Base-by-base conservation (phyloP, 2,329 filamentous ascomycete species). In the Dendrostoma leiphaemia region DNA sequence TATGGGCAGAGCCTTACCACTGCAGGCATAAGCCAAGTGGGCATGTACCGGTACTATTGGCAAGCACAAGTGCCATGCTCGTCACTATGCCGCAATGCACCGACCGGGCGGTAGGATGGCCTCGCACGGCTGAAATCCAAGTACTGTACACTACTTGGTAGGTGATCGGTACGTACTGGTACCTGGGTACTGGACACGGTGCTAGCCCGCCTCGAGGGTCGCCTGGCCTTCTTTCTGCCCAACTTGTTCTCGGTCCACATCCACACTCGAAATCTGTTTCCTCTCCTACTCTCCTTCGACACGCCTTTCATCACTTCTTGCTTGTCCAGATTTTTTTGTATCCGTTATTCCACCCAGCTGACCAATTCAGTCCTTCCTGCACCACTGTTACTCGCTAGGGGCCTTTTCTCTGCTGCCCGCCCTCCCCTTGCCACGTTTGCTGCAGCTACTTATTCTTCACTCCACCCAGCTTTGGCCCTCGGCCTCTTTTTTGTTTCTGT, bases 311-410 rank as follows among this genome's bases (percentile, higher is more conserved):
- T 38, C 26, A 24, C 32, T 41, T 23, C 38, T 47, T 6, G 34
- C 21, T 37, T 31, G 24, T 21, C 26, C 26, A n/a, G n/a, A n/a
- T n/a, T n/a, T n/a, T n/a, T n/a, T n/a, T n/a, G n/a, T n/a, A n/a
- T n/a, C n/a, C n/a, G n/a, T n/a, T n/a, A 21, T 35, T 31, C 38
- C 26, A n/a, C 38, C 41, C 55, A 57, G 55, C 55, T 57, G 51
- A 56, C 52, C 48, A 53, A 56, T 58, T 58, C 53, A 35, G 47
- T 51, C 40, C 40, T 47, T 47, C 47, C 35, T 48, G 34, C 47
- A 40, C 54, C 32, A 46, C 40, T 13, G 26, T 24, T 29, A 21
- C 46, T 48, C n/a, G n/a, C n/a, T n/a, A n/a, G 26, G 44, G 31
- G 21, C 31, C 12, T 35, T 26, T 23, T 15, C 32, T n/a, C n/a